These are phyloP conservation scores for Ceratocystis variospora DNA, from an alignment of 2,329 filamentous ascomycete species.

Conservation along the genomic window DNA sequence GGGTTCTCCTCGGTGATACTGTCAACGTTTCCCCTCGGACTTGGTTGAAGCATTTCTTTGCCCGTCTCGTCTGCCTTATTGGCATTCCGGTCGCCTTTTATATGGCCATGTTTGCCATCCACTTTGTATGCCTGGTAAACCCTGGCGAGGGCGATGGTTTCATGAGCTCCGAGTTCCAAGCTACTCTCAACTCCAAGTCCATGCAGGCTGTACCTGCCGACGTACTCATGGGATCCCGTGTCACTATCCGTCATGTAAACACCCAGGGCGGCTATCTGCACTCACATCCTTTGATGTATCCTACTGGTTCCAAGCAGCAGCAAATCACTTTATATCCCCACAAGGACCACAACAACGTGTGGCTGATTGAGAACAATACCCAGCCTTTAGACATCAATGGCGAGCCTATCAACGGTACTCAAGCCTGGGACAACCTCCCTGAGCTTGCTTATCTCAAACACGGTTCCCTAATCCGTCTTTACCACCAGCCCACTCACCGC, in stretches of 20 bases:
- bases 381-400: slow-evolving; percentile 69
- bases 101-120: slow-evolving; percentile 92
- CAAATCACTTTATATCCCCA: slow-evolving; percentile 97
- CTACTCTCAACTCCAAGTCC: slow-evolving; percentile 86
- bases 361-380: slow-evolving; percentile 89
- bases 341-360: slow-evolving; percentile 97
- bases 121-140: slow-evolving; percentile 86
- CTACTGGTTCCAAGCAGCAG: slow-evolving; percentile 92
- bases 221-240: slow-evolving; percentile 73
- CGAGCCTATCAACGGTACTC: slow-evolving; percentile 62
- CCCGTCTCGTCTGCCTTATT: slow-evolving; percentile 80
- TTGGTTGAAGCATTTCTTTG: slow-evolving; percentile 89
- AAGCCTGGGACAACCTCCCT: slow-evolving; percentile 64
- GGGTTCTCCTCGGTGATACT: slow-evolving; percentile 82
- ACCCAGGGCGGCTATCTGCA: slow-evolving; percentile 97
- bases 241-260: slow-evolving; percentile 83
- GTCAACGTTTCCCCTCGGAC: slow-evolving; percentile 72
- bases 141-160: slow-evolving; percentile 96
- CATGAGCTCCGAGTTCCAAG: slow-evolving; percentile 99
- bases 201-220: slow-evolving; percentile 94
- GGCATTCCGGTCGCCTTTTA: slow-evolving; percentile 83
- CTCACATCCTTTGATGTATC: slow-evolving; percentile 95
- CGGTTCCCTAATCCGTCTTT: slow-evolving; percentile 67
- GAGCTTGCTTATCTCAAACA: slow-evolving; percentile 60
- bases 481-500: slow-evolving; percentile 70